Base-by-base conservation (phyloP, 148 eudicot genomes). In the Fallopia convolvulus region DNA sequence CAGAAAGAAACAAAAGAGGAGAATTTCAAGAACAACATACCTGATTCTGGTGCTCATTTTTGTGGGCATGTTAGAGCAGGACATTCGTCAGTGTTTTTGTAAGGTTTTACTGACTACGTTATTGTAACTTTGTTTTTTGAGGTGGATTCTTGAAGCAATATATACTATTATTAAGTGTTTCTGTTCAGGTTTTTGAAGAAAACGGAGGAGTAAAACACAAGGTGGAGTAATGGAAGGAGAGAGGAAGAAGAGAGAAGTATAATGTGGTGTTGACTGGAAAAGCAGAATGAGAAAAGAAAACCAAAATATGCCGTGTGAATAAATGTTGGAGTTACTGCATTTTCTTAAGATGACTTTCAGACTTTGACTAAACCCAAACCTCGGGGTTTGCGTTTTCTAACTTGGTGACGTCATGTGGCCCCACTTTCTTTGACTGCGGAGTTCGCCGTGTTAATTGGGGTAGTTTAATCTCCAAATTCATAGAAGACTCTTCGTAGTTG, bases 1-100 rank as follows among this genome's bases (percentile, higher is more conserved):
- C 78, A 52, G 58, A 23, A 74, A 48, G 58, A 46, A 75, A 18
- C 77, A 52, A 75, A 17, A 56, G 66, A 18, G 14, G 44, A 36
- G 56, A 70, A 39, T 61, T 30, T 23, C 36, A 61, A 30, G 5
- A 20, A 12, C 66, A 9, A 66, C 61, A 74, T 80, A 77, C 77
- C 79, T 82, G 78, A 74, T 20, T 15, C n/a, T 61, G 78, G 41
- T 53, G 56, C 5, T 53, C 21, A 61, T 80, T 50, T 68, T 76
- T 77, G 49, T 79, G 50, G 75, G 75, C 50, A 65, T 36, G 72
- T 68, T 36, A 13, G 44, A 39, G 70, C 70, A 61, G 72, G 72
- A 68, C 46, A 68, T 68, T 15, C 46, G 18, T 36, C 39, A 65
- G 42, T 1, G 12, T 8, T 58, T 58, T 58, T 9, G 65, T 58